phyloP scores from a whole-genome alignment of 1,284 basidiomycete genomes.

The Apiotrichum sp. region DNA sequence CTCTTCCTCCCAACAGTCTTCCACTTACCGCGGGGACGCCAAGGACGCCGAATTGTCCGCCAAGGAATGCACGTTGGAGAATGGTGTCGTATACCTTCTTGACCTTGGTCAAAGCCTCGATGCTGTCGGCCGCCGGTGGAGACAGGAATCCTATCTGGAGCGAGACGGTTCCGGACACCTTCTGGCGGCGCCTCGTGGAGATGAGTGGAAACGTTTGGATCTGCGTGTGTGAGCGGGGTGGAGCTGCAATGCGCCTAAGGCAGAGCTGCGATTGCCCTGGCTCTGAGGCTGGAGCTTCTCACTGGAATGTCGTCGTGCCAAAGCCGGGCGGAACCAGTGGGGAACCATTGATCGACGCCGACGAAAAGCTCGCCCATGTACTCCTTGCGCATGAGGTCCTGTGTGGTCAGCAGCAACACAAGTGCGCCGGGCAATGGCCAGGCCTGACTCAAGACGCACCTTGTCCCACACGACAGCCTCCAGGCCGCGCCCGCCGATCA shows the following conservation, averaged over 20 bases:
- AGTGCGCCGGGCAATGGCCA: background rate
- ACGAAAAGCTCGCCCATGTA: conserved; percentile 85
- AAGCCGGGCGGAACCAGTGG: conserved; percentile 44
- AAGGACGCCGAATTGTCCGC: conserved; percentile 50
- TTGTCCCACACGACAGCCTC: conserved; percentile 93
- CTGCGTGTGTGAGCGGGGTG: conserved; percentile 4
- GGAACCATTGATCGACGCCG: conserved; percentile 74
- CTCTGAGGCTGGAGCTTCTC: conserved; percentile 4
- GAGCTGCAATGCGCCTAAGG: background rate
- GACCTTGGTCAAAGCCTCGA: conserved; percentile 27
- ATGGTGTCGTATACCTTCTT: conserved; percentile 58
- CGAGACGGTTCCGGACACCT: conserved; percentile 58
- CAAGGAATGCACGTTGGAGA: conserved; percentile 57
- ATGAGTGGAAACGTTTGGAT: conserved; percentile 29
- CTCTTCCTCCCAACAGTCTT: too few relatives aligned
- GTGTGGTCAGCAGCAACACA: conserved; percentile 8
- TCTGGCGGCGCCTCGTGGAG: conserved; percentile 53
- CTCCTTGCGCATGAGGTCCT: conserved; percentile 67
- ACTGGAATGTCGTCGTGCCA: conserved; percentile 40
- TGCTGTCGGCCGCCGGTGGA: conserved; percentile 33
- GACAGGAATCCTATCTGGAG: conserved; percentile 71
- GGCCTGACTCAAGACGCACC: conserved; percentile 49
- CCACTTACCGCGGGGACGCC: conserved; percentile 64
- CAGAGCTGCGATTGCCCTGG: background rate
- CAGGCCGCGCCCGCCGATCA: conserved; percentile 59